A percentile compares a stretch with the other conserved stretches of the same genome.
Conservation (phyloP, 345 rosid species). For the Mercurialis annua region DNA sequence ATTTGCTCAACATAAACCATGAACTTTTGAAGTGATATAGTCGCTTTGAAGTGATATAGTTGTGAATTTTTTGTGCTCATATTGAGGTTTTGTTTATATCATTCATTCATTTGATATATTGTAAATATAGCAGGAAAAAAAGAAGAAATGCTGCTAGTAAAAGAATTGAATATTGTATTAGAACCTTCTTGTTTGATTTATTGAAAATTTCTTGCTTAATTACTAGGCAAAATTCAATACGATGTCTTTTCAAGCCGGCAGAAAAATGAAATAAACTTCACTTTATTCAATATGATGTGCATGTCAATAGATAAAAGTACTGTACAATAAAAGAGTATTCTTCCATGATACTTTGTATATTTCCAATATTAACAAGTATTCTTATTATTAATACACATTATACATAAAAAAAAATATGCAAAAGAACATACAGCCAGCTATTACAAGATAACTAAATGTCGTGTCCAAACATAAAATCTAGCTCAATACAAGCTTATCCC, state of each 20-base stretch:
- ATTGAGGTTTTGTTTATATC: constrained; percentile 1
- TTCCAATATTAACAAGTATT: neutral
- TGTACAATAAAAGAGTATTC: neutral
- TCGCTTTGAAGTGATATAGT: constrained; percentile 4
- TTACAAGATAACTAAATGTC: neutral
- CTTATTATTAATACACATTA: neutral
- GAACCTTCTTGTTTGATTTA: constrained; percentile 7
- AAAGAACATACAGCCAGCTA: neutral
- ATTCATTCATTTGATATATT: constrained; percentile 14
- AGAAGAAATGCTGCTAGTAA: neutral
- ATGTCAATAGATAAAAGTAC: neutral
- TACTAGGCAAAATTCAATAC: neutral
- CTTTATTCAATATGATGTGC: neutral
- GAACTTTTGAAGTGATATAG: constrained; percentile 13
- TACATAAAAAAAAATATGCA: constrained; percentile 1
- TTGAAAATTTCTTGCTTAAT: neutral
- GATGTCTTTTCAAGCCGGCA: too few species aligned
- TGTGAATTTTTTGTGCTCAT: constrained; percentile 17
- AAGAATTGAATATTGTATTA: neutral
- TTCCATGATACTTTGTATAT: neutral
- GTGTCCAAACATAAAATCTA: constrained; percentile 9
- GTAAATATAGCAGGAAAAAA: constrained; percentile 24
- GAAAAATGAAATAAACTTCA: too few species aligned
- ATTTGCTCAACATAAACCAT: constrained; percentile 67
- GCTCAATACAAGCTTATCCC: constrained; percentile 13